These are phyloP conservation scores for Talaromyces proteolyticus DNA, from an alignment of 495 filamentous ascomycete genomes.

Conservation along the genomic window DNA sequence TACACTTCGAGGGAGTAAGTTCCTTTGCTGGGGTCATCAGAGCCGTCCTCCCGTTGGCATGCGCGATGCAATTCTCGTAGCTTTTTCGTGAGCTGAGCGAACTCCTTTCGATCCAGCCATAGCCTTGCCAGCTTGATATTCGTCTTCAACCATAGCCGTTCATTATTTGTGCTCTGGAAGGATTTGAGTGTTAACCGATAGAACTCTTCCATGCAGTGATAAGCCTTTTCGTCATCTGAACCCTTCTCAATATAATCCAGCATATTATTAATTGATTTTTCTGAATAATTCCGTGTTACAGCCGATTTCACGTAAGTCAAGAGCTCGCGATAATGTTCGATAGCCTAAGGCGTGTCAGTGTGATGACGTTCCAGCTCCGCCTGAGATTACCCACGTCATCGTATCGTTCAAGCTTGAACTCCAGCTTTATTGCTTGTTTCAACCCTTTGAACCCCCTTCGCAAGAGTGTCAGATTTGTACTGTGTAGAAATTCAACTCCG, in stretches of 20 bases:
- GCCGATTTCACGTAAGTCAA: constrained; percentile 96
- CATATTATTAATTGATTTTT: constrained; percentile 99
- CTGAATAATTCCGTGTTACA: constrained; percentile 96
- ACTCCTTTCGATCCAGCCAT: constrained; percentile 87
- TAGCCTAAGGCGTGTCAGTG: constrained; percentile 55
- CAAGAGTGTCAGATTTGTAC: constrained; percentile 5
- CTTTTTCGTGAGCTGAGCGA: constrained; percentile 72
- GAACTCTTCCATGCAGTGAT: constrained; percentile 89
- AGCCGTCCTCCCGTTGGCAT: constrained; percentile 83
- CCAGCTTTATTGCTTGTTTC: constrained; percentile 96
- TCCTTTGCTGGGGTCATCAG: constrained; percentile 91
- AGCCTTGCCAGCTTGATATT: constrained; percentile 94
- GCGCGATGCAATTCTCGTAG: constrained; percentile 83
- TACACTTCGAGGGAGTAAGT: constrained; percentile 96
- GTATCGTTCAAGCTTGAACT: constrained; percentile 83
- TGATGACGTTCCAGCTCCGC: no score
- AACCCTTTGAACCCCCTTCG: constrained; percentile 88
- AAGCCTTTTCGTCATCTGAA: constrained; percentile 71
- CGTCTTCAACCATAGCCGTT: constrained; percentile 95
- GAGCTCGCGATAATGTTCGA: constrained; percentile 92
- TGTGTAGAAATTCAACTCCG: neutral
- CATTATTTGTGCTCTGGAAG: constrained; percentile 97
- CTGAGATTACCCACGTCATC: constrained; percentile 36
- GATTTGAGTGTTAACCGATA: constrained; percentile 89
- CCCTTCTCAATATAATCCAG: constrained; percentile 96